Conservation (phyloP, 2,329 filamentous ascomycete species). For the Microsporum ferrugineum region DNA sequence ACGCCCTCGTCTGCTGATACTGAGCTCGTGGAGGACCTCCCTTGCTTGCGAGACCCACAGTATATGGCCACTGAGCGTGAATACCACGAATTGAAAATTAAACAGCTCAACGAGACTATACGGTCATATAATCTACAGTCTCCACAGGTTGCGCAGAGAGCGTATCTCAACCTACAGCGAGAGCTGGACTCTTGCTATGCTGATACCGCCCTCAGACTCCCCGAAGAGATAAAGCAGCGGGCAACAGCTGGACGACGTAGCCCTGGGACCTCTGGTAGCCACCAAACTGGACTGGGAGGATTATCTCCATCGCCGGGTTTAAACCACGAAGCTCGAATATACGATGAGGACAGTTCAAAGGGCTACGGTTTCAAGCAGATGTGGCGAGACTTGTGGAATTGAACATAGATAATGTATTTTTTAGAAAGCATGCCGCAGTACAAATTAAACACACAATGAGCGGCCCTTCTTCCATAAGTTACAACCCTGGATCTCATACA, state of each 20-base stretch:
- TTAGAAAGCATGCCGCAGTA: too few species aligned
- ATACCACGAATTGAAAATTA: slow-evolving; percentile 66
- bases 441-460: too few species aligned
- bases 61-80: slow-evolving; percentile 63
- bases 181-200: slow-evolving; percentile 74
- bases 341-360: slow-evolving; percentile 61
- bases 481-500: too few species aligned
- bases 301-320: slow-evolving; percentile 51
- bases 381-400: slow-evolving; percentile 66
- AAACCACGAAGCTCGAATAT: slow-evolving; percentile 45
- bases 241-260: slow-evolving; percentile 38
- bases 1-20: slow-evolving; percentile 7
- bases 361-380: slow-evolving; percentile 77
- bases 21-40: slow-evolving; percentile 30
- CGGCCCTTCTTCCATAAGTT: too few species aligned
- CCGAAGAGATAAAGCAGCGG: slow-evolving; percentile 59
- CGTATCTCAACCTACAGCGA: slow-evolving; percentile 73
- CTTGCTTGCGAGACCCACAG: slow-evolving; percentile 63
- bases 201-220: slow-evolving; percentile 68
- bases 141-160: slow-evolving; percentile 81
- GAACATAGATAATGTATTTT: not conserved
- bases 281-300: slow-evolving; percentile 31
- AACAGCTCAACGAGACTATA: slow-evolving; percentile 65
- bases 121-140: slow-evolving; percentile 93
- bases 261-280: not conserved